A percentile compares a stretch with the other conserved stretches of the same genome.
Evolutionary conservation across 169 alveolate species (phyloP).

Genomic region (Plasmodium coatneyi): DNA sequence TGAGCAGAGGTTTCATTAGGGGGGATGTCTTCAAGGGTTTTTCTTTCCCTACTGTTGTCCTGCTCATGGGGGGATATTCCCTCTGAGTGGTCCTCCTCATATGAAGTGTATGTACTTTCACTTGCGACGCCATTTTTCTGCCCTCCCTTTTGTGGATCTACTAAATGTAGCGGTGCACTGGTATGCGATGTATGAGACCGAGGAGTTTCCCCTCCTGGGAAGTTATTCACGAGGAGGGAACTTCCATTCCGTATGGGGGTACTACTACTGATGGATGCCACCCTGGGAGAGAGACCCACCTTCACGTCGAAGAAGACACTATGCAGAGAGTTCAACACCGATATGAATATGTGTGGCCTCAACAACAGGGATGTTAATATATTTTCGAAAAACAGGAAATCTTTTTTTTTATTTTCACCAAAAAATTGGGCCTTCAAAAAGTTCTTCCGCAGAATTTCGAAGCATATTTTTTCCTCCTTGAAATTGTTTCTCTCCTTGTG

Average conservation of each 20-base stretch:
- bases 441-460: conserved; percentile 27
- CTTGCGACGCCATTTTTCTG: neutral
- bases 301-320: conserved; percentile 11
- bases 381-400: conserved; percentile 59
- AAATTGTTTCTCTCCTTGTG: conserved; percentile 31
- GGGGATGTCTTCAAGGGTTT: neutral
- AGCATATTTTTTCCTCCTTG: conserved; percentile 25
- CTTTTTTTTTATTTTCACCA: conserved; percentile 69
- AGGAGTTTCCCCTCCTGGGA: neutral
- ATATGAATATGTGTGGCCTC: conserved; percentile 56
- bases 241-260: neutral
- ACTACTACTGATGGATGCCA: neutral
- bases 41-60: neutral
- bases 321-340: conserved; percentile 19
- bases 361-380: conserved; percentile 36
- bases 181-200: neutral
- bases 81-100: neutral
- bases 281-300: neutral
- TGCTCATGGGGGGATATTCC: neutral
- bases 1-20: neutral
- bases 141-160: neutral
- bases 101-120: neutral
- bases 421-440: conserved; percentile 46
- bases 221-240: neutral
- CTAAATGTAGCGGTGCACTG: neutral